Evolutionary conservation across 306 rosid genomes (phyloP).

Genomic region (Casuarina glauca): DNA sequence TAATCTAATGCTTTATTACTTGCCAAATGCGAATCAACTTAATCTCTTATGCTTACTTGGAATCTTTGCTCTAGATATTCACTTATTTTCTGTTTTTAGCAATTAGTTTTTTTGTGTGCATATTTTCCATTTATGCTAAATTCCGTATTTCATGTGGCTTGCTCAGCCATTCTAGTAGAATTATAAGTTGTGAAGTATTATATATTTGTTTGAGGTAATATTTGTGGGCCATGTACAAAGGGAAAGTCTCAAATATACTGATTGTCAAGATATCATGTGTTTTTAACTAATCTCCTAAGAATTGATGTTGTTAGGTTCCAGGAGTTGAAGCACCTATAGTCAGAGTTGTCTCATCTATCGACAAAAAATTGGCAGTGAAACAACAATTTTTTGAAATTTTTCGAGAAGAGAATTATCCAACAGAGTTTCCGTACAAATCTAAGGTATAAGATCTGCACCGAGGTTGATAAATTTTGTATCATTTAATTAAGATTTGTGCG

Average conservation of each 20-base stretch:
- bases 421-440: conserved; percentile 96
- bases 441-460: conserved; percentile 50
- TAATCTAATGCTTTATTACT: neutral
- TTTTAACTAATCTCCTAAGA: conserved; percentile 21
- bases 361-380: conserved; percentile 96
- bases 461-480: neutral
- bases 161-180: neutral
- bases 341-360: conserved; percentile 95
- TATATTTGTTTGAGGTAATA: neutral
- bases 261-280: neutral
- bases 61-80: neutral
- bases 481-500: neutral
- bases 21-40: neutral
- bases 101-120: neutral
- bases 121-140: neutral
- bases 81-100: neutral
- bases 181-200: neutral
- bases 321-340: conserved; percentile 85
- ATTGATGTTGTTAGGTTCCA: conserved; percentile 66
- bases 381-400: conserved; percentile 88
- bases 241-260: neutral
- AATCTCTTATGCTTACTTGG: neutral
- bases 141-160: neutral
- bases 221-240: neutral
- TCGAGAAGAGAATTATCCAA: conserved; percentile 93